Evolutionary conservation across 1,139 yeast species (phyloP).

Genomic region (Dujonia santamariae): DNA sequence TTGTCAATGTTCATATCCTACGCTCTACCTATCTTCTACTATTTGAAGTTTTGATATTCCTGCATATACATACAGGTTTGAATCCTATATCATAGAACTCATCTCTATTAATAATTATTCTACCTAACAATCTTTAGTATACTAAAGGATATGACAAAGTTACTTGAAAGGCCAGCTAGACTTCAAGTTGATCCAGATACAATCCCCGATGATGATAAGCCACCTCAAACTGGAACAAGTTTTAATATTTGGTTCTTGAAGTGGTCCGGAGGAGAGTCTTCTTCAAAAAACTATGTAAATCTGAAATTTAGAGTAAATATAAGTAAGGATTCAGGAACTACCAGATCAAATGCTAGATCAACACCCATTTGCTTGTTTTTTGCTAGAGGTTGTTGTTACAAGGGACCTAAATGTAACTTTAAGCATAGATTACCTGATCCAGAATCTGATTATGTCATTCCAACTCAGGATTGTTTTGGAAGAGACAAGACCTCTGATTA

Average conservation of each 20-base stretch:
- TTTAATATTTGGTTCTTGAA: slow-evolving; percentile 87
- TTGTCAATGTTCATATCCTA: too few relatives aligned
- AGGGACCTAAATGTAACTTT: slow-evolving; percentile 73
- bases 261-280: slow-evolving; percentile 75
- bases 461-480: slow-evolving; percentile 88
- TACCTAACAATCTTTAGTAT: too few relatives aligned
- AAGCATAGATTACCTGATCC: slow-evolving; percentile 71
- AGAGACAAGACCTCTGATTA: slow-evolving; percentile 81
- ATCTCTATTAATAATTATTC: too few relatives aligned
- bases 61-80: too few relatives aligned
- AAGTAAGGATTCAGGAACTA: slow-evolving; percentile 67
- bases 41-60: too few relatives aligned
- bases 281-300: slow-evolving; percentile 28
- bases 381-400: slow-evolving; percentile 83
- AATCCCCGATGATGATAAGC: slow-evolving; percentile 59
- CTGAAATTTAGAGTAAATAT: slow-evolving; percentile 56
- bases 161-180: slow-evolving; percentile 39
- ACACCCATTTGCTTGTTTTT: slow-evolving; percentile 73
- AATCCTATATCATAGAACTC: too few relatives aligned
- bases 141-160: background rate
- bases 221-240: slow-evolving; percentile 76
- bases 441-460: slow-evolving; percentile 40
- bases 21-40: too few relatives aligned
- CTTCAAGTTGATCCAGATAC: slow-evolving; percentile 70
- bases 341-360: slow-evolving; percentile 56